Percentiles rank a stretch among this genome's conserved stretches.
Evolutionary conservation across 164 flowering plant species (phyloP).

Genomic region (Vitis riparia): DNA sequence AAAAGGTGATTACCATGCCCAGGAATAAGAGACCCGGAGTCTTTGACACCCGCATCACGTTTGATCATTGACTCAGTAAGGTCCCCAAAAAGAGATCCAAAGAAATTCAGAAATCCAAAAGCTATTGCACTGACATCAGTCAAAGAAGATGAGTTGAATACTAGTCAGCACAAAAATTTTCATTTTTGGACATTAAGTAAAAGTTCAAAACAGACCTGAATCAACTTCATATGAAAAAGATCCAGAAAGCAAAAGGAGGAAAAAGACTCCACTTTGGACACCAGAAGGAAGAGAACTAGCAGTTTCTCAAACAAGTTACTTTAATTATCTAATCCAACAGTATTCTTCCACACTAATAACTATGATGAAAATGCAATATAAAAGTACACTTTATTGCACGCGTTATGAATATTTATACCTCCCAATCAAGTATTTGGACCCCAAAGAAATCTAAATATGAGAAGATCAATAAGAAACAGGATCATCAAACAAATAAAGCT

Average conservation of each 20-base stretch:
- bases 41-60: slow-evolving; percentile 98
- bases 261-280: background rate
- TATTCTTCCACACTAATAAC: too few relatives aligned
- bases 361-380: too few relatives aligned
- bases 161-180: background rate
- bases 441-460: background rate
- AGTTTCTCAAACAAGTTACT: too few relatives aligned
- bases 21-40: slow-evolving; percentile 93
- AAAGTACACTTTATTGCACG: too few relatives aligned
- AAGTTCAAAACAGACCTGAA: background rate
- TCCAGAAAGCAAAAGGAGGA: background rate
- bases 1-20: slow-evolving; percentile 74
- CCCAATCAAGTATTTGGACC: too few relatives aligned
- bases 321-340: too few relatives aligned
- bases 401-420: too few relatives aligned
- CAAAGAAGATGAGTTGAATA: slow-evolving; percentile 5
- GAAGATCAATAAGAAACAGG: background rate
- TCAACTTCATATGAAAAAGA: background rate
- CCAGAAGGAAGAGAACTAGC: background rate
- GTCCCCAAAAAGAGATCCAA: slow-evolving; percentile 96
- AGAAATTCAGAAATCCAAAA: slow-evolving; percentile 77
- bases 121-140: slow-evolving; percentile 59
- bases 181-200: background rate
- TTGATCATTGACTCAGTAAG: slow-evolving; percentile 96
- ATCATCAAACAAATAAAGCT: background rate